Percentiles rank a stretch among this genome's conserved stretches.
These are phyloP conservation scores for Nigrospora sphaerica DNA, from an alignment of 2,329 filamentous ascomycete genomes.

Conservation along the genomic window DNA sequence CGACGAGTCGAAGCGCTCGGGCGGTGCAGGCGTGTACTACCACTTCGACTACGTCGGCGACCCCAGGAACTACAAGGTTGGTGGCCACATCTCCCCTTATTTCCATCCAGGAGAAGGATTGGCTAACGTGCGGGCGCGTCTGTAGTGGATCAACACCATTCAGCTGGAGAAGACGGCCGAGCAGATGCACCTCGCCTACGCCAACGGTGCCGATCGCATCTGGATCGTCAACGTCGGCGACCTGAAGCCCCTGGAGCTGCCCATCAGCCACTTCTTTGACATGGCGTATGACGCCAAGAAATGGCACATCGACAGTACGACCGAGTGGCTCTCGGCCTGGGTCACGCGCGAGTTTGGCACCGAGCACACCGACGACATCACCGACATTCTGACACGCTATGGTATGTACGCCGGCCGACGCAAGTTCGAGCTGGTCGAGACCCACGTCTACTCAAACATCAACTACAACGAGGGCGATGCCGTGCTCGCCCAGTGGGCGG, in stretches of 20 bases:
- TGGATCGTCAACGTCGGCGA: slow-evolving; percentile 63
- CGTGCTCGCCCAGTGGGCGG: slow-evolving; percentile 45
- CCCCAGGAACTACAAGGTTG: slow-evolving; percentile 44
- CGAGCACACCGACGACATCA: slow-evolving; percentile 37
- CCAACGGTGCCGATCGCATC: slow-evolving; percentile 48
- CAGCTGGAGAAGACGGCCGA: slow-evolving; percentile 59
- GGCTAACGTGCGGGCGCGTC: too few relatives aligned
- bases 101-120: too few relatives aligned
- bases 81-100: too few relatives aligned
- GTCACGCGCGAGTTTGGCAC: slow-evolving; percentile 50
- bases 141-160: slow-evolving; percentile 55
- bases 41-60: slow-evolving; percentile 49
- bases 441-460: slow-evolving; percentile 47
- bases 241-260: slow-evolving; percentile 55
- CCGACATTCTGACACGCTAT: slow-evolving; percentile 46
- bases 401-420: slow-evolving; percentile 47
- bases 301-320: slow-evolving; percentile 49
- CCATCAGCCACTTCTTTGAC: slow-evolving; percentile 61
- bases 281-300: slow-evolving; percentile 56
- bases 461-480: slow-evolving; percentile 56
- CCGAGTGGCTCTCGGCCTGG: slow-evolving; percentile 49
- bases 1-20: slow-evolving; percentile 43
- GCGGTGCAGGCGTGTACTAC: slow-evolving; percentile 55
- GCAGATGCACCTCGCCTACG: slow-evolving; percentile 56
- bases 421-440: slow-evolving; percentile 54